phyloP scores from a whole-genome alignment of 2,329 filamentous ascomycete genomes.

The Aspergillus luchuensis region DNA sequence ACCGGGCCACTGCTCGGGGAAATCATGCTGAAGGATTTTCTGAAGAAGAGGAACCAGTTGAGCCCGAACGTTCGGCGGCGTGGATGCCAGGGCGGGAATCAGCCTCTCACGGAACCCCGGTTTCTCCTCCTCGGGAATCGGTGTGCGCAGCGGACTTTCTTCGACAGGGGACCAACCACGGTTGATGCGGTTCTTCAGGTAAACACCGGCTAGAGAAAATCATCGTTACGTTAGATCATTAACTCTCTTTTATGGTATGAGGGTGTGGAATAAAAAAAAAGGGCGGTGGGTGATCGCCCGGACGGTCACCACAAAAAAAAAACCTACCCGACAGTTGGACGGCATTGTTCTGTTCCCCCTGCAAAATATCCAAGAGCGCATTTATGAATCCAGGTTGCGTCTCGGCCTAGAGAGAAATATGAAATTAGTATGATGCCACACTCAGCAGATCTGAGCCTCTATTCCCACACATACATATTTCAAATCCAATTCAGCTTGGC shows the following conservation, averaged over 20 bases:
- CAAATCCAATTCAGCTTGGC: conserved; percentile 65
- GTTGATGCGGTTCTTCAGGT: conserved; percentile 96
- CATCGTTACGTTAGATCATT: conserved; percentile 15
- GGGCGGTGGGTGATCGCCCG: conserved; percentile 6
- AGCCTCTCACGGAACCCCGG: conserved; percentile 81
- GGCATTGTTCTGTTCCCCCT: conserved; percentile 80
- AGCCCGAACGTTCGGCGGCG: conserved; percentile 78
- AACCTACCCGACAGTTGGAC: conserved; percentile 84
- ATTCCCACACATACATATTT: conserved; percentile 58
- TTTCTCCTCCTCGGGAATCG: conserved; percentile 89
- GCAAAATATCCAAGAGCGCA: conserved; percentile 85
- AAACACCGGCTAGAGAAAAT: conserved; percentile 74
- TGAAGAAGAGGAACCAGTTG: conserved; percentile 93
- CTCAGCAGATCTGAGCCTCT: not conserved
- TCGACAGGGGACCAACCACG: conserved; percentile 84
- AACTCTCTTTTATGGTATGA: conserved; percentile 1
- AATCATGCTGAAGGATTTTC: conserved; percentile 94
- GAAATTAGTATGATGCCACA: conserved; percentile 5
- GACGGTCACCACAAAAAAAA: conserved; percentile 15
- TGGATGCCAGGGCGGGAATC: conserved; percentile 82
- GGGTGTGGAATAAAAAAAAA: conserved; percentile 18
- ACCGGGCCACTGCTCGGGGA: conserved; percentile 88
- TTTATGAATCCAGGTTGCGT: conserved; percentile 86
- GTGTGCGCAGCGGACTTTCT: conserved; percentile 69
- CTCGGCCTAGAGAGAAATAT: conserved; percentile 67